Base-by-base conservation (phyloP, 768 basidiomycete species). In the Boletus huronensis region DNA sequence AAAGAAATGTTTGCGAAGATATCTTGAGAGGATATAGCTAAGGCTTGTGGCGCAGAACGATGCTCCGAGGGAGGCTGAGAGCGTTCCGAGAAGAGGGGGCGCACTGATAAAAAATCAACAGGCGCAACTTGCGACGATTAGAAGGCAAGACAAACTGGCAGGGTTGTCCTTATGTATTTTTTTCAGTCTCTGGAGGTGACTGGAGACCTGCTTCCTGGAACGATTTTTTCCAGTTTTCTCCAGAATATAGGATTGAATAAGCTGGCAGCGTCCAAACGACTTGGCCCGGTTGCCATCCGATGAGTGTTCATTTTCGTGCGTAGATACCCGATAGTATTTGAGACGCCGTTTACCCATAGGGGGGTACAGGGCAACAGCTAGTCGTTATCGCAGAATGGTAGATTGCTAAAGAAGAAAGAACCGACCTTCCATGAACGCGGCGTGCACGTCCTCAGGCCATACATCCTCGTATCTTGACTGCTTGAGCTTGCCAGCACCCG, bases 131-230 rank as follows among this genome's bases (percentile, higher is more conserved):
- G 16, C 3, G 26, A 50, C 25, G 13, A 23, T 38, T 9, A 34
- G 2, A 35, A 26, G 23, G 21, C 16, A 46, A 35, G 51, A 72
- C 74, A 26, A 54, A 74, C 72, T 66, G 19, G 64, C 48, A 25
- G 69, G 64, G 43, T 72, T 63, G 46, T 71, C 59, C 41, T 65
- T 70, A 13, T 71, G 62, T 11, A 64, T 64, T 34, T 69, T 74
- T 49, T 75, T 73, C 14, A 74, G 48, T 46, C 74, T 59, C 58
- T 74, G 73, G 43, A 74, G 64, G 36, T 75, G 74, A 55, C 73
- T 74, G 25, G 73, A 75, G 31, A 74, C 74, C 53, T 74, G 73
- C 58, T 74, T 74, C 52, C 73, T 62, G 35, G 73, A 72, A 16
- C 73, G 70, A 53, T 63, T 71, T 56, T 67, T 74, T 14, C 73